A percentile compares a stretch with the other conserved stretches of the same genome.
phyloP scores from a whole-genome alignment of 208 protist species.

The Leishmania mexicana region DNA sequence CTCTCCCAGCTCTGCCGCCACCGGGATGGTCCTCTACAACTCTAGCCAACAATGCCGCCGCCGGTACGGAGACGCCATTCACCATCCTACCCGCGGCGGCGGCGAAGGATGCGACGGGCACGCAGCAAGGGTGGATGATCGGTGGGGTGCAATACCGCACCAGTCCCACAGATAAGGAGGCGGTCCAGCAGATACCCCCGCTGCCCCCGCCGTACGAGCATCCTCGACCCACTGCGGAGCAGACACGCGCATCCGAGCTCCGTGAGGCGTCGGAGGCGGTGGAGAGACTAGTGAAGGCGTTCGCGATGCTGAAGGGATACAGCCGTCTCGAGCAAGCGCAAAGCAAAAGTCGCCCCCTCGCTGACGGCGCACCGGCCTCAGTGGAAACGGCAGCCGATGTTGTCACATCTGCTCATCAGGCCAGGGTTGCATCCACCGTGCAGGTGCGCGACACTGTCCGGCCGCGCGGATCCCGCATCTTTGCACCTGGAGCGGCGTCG shows the following conservation, averaged over 20 bases:
- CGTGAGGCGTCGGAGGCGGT: slow-evolving; percentile 85
- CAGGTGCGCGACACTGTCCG: slow-evolving; percentile 4
- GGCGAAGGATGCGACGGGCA: not conserved
- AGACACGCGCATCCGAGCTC: slow-evolving; percentile 59
- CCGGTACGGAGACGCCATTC: not conserved
- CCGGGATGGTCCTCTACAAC: slow-evolving; percentile 16
- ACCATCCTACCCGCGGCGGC: not conserved
- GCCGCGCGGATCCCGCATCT: slow-evolving; percentile 4
- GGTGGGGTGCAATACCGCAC: slow-evolving; percentile 2
- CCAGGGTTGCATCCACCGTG: not conserved
- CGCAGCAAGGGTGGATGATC: slow-evolving; percentile 9
- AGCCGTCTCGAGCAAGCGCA: slow-evolving; percentile 28
- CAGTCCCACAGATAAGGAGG: not conserved
- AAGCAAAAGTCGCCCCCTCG: not conserved
- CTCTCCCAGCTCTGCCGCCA: slow-evolving; percentile 25
- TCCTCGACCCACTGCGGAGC: slow-evolving; percentile 15
- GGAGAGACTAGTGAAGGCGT: slow-evolving; percentile 80
- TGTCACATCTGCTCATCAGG: slow-evolving; percentile 12
- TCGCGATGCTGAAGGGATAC: slow-evolving; percentile 65
- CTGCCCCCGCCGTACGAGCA: slow-evolving; percentile 38
- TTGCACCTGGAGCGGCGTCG: not conserved
- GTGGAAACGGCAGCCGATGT: not conserved
- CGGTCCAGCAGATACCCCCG: slow-evolving; percentile 20
- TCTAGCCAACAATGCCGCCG: not conserved
- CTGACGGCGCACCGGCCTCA: not conserved